Evolutionary conservation across 108 stramenopile species (phyloP).

Genomic region (Nitzschia putrida): DNA sequence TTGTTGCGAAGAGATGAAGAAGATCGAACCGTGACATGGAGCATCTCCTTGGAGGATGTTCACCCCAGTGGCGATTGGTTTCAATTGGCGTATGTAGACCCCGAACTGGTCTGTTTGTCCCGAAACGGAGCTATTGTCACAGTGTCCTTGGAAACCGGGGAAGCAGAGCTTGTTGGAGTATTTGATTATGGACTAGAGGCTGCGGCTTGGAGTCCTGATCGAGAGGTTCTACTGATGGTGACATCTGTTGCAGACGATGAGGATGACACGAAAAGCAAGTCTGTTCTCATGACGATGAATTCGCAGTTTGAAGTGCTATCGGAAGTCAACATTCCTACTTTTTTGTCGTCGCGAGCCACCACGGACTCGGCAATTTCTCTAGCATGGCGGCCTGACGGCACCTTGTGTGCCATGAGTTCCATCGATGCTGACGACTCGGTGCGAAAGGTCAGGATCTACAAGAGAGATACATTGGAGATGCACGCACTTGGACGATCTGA

Average conservation of each 20-base stretch:
- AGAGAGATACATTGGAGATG: constrained; percentile 59
- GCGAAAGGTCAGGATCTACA: constrained; percentile 69
- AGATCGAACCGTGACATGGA: constrained; percentile 23
- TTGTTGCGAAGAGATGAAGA: constrained; percentile 2
- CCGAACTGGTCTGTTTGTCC: constrained; percentile 51
- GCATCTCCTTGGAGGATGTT: constrained; percentile 24
- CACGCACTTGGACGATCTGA: constrained; percentile 73
- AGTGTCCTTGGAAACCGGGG: constrained; percentile 42
- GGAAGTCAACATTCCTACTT: constrained; percentile 57
- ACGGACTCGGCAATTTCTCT: constrained; percentile 53
- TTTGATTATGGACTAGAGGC: constrained; percentile 82
- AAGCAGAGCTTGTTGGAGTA: constrained; percentile 75
- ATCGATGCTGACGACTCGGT: constrained; percentile 57
- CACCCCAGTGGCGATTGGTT: constrained; percentile 47
- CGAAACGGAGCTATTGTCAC: constrained; percentile 55
- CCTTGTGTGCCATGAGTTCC: constrained; percentile 65
- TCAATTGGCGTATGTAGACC: constrained; percentile 38
- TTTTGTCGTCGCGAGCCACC: constrained; percentile 22
- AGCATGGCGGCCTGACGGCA: constrained; percentile 78
- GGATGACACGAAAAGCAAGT: constrained; percentile 32
- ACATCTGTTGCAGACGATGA: constrained; percentile 67
- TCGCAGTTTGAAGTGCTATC: constrained; percentile 77
- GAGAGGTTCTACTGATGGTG: constrained; percentile 74
- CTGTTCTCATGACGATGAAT: constrained; percentile 85
- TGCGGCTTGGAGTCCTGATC: constrained; percentile 83